A percentile compares a stretch with the other conserved stretches of the same genome.
Evolutionary conservation across 352 stramenopile species (phyloP).

Genomic region (Phytophthora niederhauseri): DNA sequence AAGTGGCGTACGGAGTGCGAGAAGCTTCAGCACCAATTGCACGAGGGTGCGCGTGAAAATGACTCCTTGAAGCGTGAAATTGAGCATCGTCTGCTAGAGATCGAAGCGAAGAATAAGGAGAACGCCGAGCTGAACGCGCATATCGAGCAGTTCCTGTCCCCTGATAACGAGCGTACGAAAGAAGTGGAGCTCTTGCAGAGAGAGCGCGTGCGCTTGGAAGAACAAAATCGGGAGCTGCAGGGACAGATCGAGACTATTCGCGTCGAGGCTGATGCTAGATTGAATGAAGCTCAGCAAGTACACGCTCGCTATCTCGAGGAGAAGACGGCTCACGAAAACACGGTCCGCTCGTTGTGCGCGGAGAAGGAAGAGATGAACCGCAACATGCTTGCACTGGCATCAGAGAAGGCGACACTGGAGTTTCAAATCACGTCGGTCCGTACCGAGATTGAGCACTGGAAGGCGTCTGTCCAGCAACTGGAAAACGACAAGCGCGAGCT

Average conservation of each 20-base stretch:
- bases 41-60: slow-evolving; percentile 47
- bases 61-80: slow-evolving; percentile 56
- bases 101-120: slow-evolving; percentile 60
- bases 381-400: slow-evolving; percentile 47
- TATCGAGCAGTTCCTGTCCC: slow-evolving; percentile 59
- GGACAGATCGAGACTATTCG: slow-evolving; percentile 51
- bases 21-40: slow-evolving; percentile 45
- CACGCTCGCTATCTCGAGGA: slow-evolving; percentile 53
- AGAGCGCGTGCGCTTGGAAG: slow-evolving; percentile 63
- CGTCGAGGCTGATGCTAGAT: slow-evolving; percentile 46
- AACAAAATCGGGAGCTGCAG: slow-evolving; percentile 58
- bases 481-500: slow-evolving; percentile 61
- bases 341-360: slow-evolving; percentile 50
- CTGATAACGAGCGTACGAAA: slow-evolving; percentile 56
- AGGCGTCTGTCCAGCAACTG: slow-evolving; percentile 38
- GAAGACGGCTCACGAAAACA: slow-evolving; percentile 54
- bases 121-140: slow-evolving; percentile 54
- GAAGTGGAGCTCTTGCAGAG: slow-evolving; percentile 59
- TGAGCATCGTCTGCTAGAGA: slow-evolving; percentile 55
- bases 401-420: slow-evolving; percentile 60
- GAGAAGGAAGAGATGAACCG: slow-evolving; percentile 74
- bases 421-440: slow-evolving; percentile 51
- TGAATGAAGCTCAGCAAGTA: slow-evolving; percentile 52
- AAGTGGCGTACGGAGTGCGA: slow-evolving; percentile 61
- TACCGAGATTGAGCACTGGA: slow-evolving; percentile 45